Percentiles rank a stretch among this genome's conserved stretches.
Evolutionary conservation across 352 stramenopile genomes (phyloP).

Genomic region (Globisporangium recalcitrans): DNA sequence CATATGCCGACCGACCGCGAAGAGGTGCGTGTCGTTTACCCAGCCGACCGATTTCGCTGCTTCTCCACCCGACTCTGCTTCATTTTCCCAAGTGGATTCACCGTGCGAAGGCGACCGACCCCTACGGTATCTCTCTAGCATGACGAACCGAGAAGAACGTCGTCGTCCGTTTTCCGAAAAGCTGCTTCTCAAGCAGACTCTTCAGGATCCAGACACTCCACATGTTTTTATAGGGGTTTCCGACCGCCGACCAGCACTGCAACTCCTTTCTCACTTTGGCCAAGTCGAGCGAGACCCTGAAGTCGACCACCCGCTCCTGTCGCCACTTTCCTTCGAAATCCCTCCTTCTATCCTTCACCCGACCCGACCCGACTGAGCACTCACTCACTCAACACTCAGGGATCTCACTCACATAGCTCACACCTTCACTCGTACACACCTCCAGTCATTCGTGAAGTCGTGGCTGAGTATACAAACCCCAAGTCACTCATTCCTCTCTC

Average conservation of each 20-base stretch:
- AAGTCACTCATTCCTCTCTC: not conserved
- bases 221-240: not conserved
- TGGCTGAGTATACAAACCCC: not conserved
- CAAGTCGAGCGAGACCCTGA: not conserved
- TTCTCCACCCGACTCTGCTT: not conserved
- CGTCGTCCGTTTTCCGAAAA: too few relatives aligned
- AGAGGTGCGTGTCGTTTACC: too few relatives aligned
- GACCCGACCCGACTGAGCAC: not conserved
- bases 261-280: not conserved
- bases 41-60: not conserved
- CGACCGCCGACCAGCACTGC: not conserved
- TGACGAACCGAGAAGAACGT: not conserved
- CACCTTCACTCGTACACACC: not conserved
- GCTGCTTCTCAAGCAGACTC: too few relatives aligned
- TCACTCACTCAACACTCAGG: not conserved
- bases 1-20: not conserved
- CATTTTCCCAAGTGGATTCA: not conserved
- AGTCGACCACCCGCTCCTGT: not conserved
- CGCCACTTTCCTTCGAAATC: not conserved
- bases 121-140: not conserved
- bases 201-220: too few relatives aligned
- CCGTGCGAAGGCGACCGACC: not conserved
- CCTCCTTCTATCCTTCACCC: not conserved
- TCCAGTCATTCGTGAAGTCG: not conserved
- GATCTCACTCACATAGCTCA: not conserved